Evolutionary conservation across 495 filamentous ascomycete genomes (phyloP).

Genomic region (Hyphodiscus hymeniophilus): DNA sequence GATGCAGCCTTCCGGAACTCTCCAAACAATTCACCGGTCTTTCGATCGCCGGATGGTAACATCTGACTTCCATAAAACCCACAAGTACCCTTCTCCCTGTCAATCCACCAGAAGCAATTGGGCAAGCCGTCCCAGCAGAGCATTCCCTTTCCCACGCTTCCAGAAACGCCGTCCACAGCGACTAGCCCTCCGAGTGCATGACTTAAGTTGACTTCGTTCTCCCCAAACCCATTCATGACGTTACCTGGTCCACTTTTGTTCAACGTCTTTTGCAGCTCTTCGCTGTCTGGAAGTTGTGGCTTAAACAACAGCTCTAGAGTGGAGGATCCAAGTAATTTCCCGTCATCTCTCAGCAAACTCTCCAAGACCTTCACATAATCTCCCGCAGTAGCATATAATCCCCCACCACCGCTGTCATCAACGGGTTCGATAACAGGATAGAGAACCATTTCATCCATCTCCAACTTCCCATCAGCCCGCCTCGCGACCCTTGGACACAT

Average conservation of each 20-base stretch:
- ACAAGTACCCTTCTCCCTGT: background rate
- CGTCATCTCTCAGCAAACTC: constrained; percentile 34
- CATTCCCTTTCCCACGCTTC: constrained; percentile 13
- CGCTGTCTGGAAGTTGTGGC: constrained; percentile 19
- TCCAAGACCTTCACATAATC: constrained; percentile 36
- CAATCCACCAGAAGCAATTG: constrained; percentile 7
- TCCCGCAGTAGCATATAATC: constrained; percentile 26
- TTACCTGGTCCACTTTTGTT: background rate
- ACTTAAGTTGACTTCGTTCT: constrained; percentile 14
- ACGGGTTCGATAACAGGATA: constrained; percentile 2
- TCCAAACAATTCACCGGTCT: background rate
- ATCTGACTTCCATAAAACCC: constrained; percentile 2
- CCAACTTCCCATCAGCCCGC: background rate
- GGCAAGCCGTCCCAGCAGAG: constrained; percentile 1
- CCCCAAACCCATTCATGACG: constrained; percentile 18
- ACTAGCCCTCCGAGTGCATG: constrained; percentile 27
- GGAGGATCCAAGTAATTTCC: constrained; percentile 29
- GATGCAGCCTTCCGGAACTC: constrained; percentile 8
- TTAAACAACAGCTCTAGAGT: constrained; percentile 36
- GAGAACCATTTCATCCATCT: constrained; percentile 8
- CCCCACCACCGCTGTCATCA: constrained; percentile 33
- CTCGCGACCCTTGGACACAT: constrained; percentile 24
- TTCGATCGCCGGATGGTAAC: constrained; percentile 3
- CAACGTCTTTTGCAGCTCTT: background rate
- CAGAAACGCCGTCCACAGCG: constrained; percentile 15